Evolutionary conservation across 148 eudicot species (phyloP).

Genomic region (Cornus controversa): DNA sequence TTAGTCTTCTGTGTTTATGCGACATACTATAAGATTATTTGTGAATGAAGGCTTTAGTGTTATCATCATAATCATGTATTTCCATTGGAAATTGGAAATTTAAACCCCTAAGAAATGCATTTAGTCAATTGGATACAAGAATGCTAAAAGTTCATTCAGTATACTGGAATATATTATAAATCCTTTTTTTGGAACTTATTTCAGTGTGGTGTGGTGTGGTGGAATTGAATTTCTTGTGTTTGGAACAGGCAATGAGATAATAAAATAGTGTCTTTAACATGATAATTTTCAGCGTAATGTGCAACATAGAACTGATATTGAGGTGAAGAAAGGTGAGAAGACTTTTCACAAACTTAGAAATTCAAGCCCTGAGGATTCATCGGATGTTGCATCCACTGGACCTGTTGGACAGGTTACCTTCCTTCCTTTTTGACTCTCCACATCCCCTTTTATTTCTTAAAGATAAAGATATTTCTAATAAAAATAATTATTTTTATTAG

Average conservation of each 20-base stretch:
- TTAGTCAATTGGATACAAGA: not conserved
- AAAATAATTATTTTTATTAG: too few relatives aligned
- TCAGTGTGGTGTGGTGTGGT: not conserved
- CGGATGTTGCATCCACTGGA: constrained; percentile 29
- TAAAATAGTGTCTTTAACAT: not conserved
- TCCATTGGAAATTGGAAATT: not conserved
- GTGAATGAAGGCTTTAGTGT: too few relatives aligned
- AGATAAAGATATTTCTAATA: not conserved
- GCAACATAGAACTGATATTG: constrained; percentile 9
- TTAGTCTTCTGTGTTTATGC: not conserved
- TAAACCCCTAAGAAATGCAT: not conserved
- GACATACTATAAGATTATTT: not conserved
- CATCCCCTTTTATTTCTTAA: not conserved
- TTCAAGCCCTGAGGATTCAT: constrained; percentile 24
- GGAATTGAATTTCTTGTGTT: not conserved
- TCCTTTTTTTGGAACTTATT: not conserved
- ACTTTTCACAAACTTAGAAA: constrained; percentile 11
- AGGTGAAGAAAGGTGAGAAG: constrained; percentile 21
- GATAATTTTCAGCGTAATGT: constrained; percentile 28
- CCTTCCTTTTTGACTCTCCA: not conserved
- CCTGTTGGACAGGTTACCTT: constrained; percentile 49
- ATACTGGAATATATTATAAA: not conserved
- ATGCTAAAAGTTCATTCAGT: not conserved
- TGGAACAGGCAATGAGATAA: not conserved
- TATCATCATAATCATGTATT: not conserved